These are phyloP conservation scores for Trichosporon faecale DNA, from an alignment of 1,284 basidiomycete species.

Conservation along the genomic window DNA sequence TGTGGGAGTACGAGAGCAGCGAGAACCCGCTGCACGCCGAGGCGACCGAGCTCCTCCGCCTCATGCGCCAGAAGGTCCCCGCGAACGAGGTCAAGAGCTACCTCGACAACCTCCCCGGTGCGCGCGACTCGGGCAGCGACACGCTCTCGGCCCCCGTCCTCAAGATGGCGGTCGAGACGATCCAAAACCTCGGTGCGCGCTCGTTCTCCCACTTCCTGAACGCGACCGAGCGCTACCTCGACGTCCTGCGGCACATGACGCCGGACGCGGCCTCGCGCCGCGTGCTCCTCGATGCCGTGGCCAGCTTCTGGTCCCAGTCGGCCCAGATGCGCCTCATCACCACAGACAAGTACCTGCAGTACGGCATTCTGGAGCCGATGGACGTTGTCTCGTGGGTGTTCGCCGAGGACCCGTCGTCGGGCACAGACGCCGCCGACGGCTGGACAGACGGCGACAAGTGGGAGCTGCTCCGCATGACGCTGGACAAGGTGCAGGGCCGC, in stretches of 20 bases:
- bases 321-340: conserved; percentile 84
- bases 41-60: conserved; percentile 73
- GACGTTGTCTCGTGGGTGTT: conserved; percentile 90
- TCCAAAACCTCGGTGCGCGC: conserved; percentile 85
- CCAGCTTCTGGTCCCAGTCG: conserved; percentile 74
- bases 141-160: conserved; percentile 66
- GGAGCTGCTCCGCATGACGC: conserved; percentile 72
- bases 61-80: conserved; percentile 67
- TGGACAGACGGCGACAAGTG: conserved; percentile 67
- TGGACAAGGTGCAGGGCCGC: conserved; percentile 81
- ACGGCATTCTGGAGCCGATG: conserved; percentile 90
- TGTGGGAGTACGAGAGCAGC: conserved; percentile 77
- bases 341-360: conserved; percentile 97
- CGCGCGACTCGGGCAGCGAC: conserved; percentile 44
- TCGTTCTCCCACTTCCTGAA: conserved; percentile 98
- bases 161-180: conserved; percentile 80
- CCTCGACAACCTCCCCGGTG: conserved; percentile 61
- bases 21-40: conserved; percentile 73
- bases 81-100: conserved; percentile 75
- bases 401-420: conserved; percentile 48
- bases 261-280: conserved; percentile 55
- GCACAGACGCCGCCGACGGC: conserved; percentile 48
- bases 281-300: conserved; percentile 68
- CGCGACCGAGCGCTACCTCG: conserved; percentile 94
- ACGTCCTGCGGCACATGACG: conserved; percentile 71